A percentile compares a stretch with the other conserved stretches of the same genome.
Evolutionary conservation across 2,329 filamentous ascomycete genomes (phyloP).

Genomic region (Aspergillus aculeatinus): DNA sequence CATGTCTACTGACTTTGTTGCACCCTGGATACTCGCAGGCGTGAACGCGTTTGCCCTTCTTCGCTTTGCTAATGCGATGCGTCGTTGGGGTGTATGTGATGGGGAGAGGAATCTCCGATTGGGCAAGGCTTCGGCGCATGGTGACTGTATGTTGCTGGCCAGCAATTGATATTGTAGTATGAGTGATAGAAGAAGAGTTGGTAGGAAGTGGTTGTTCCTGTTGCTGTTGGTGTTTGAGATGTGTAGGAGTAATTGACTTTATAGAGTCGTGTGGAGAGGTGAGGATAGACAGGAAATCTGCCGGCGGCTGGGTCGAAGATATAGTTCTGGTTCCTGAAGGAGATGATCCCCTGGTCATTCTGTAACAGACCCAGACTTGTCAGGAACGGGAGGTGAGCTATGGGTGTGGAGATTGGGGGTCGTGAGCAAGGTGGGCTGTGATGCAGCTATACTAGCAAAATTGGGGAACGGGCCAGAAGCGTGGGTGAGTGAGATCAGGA

Average conservation of each 20-base stretch:
- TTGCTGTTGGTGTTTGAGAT: slow-evolving; percentile 8
- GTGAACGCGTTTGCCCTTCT: slow-evolving; percentile 54
- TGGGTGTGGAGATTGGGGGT: slow-evolving; percentile 18
- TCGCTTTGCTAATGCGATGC: slow-evolving; percentile 52
- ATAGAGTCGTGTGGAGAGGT: slow-evolving; percentile 22
- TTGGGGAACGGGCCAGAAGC: slow-evolving; percentile 13
- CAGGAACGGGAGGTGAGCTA: slow-evolving; percentile 19
- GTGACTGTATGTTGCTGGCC: slow-evolving; percentile 22
- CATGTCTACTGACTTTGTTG: slow-evolving; percentile 42
- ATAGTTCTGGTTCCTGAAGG: slow-evolving; percentile 23
- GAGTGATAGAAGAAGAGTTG: slow-evolving; percentile 16
- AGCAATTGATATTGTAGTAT: background rate
- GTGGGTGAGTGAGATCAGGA: slow-evolving; percentile 16
- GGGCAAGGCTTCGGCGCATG: slow-evolving; percentile 31
- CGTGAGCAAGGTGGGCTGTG: slow-evolving; percentile 21
- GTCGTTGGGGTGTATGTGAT: slow-evolving; percentile 52
- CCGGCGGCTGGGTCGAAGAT: slow-evolving; percentile 22
- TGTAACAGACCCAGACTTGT: slow-evolving; percentile 18
- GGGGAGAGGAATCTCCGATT: slow-evolving; percentile 33
- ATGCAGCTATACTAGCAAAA: slow-evolving; percentile 15
- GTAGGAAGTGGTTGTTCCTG: slow-evolving; percentile 8
- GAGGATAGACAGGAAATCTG: slow-evolving; percentile 22
- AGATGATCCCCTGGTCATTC: slow-evolving; percentile 24
- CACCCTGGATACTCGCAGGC: slow-evolving; percentile 49
- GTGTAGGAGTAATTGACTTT: slow-evolving; percentile 9